Base-by-base conservation (phyloP, 2,329 filamentous ascomycete genomes). In the Beauveria rudraprayagi region DNA sequence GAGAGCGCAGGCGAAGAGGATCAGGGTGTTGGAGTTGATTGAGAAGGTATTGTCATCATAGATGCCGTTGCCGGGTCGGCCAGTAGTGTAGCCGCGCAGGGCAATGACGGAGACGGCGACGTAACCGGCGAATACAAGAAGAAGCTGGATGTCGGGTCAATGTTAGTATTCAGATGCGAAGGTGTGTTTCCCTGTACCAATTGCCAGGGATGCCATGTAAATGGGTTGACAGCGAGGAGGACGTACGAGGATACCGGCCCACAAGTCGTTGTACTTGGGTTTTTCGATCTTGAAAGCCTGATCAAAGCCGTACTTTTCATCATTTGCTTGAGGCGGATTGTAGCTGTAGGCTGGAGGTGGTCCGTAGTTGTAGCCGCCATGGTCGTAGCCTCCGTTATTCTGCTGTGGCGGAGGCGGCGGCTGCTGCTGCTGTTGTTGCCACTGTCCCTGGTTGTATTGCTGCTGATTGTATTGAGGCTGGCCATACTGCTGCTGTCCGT, bases 201-300 rank as follows among this genome's bases (percentile, higher is more conserved):
- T 37, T 37, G 34, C 34, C 11, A 37, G 34, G 5, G 34, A 37
- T 37, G 34, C 34, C 5, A 37, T 37, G 34, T 6, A 11, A 14
- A 43, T 26, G 54, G 44, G 40, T 26, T 6, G 22, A 30, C 19
- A 11, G 44, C 16, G 37, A 19, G 22, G 43, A 26, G 7, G 17
- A 72, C 80, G 17, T 72, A 89, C 87, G 70, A 97, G 77, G 46
- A 95, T 76, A 4, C 89, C 92, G 3, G 92, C 92, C 93, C 92
- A 97, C 28, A 90, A 71, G 71, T 97, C 93, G 69, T 97, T 91
- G 76, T 83, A 96, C 73, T 93, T 95, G n/a, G 91, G 91, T 65
- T 79, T 86, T 56, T 90, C 83, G 57, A 97, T 74, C 74, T 88
- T 88, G 79, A 97, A 97, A 1, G 86, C 84, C 69, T 97, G 83